Percentiles rank a stretch among this genome's conserved stretches.
Evolutionary conservation across 169 alveolate species (phyloP).

Genomic region (Cryptosporidium sp.): DNA sequence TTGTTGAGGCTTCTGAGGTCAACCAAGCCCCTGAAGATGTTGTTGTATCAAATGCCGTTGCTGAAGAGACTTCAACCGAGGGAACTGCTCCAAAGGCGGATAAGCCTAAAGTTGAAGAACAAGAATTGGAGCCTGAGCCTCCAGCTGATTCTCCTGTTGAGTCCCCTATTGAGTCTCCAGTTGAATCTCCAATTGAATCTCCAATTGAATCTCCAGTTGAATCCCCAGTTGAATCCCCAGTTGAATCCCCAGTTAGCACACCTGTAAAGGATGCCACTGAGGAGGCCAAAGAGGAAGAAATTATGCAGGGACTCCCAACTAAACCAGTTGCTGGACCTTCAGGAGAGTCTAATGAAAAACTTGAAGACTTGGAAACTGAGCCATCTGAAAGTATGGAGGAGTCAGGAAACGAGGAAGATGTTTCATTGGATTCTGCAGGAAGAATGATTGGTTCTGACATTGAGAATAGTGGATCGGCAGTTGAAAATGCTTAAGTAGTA

Average conservation of each 20-base stretch:
- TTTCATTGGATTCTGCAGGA: conserved; percentile 50
- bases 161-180: conserved; percentile 3
- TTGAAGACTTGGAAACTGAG: conserved; percentile 4
- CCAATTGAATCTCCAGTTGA: not conserved
- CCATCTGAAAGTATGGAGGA: not conserved
- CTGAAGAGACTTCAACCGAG: not conserved
- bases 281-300: conserved; percentile 2
- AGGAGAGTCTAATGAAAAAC: not conserved
- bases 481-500: not conserved
- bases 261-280: not conserved
- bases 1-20: conserved; percentile 17
- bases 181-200: not conserved
- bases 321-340: not conserved
- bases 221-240: not conserved
- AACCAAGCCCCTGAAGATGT: not conserved
- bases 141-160: conserved; percentile 8
- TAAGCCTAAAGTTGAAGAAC: not conserved
- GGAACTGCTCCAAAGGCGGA: not conserved
- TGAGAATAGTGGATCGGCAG: conserved; percentile 60
- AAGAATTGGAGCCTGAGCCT: not conserved
- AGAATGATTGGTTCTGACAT: conserved; percentile 36
- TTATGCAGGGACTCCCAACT: not conserved
- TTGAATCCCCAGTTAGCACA: not conserved
- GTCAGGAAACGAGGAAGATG: not conserved
- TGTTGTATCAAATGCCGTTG: not conserved